A percentile compares a stretch with the other conserved stretches of the same genome.
phyloP scores from a whole-genome alignment of 2,329 filamentous ascomycete species.

The Hypoxylon sp. region DNA sequence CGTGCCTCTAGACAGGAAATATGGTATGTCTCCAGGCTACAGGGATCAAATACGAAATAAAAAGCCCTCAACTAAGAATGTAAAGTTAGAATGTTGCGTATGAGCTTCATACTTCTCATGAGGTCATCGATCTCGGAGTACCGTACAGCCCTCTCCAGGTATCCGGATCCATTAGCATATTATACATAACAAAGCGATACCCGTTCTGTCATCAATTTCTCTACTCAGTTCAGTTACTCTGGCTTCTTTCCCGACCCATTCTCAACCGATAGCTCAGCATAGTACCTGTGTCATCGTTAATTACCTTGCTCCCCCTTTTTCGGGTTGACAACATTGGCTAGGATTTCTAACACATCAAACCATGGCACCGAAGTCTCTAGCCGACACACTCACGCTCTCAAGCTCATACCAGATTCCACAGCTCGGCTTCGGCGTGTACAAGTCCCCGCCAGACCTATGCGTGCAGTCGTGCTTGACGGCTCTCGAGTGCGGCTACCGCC shows the following conservation, averaged over 20 bases:
- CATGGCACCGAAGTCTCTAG: conserved; percentile 48
- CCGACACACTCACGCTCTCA: conserved; percentile 64
- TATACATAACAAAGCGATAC: not conserved
- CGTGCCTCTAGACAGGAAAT: too few species aligned
- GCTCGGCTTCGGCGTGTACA: conserved; percentile 81
- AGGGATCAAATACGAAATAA: not conserved
- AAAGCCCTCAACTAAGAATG: not conserved
- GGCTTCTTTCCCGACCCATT: not conserved
- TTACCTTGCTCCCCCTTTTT: not conserved
- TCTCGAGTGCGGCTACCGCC: conserved; percentile 70
- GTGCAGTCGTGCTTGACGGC: conserved; percentile 71
- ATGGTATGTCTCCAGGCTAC: not conserved
- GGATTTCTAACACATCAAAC: not conserved
- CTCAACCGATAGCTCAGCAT: not conserved
- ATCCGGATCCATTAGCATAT: not conserved
- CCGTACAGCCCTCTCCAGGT: not conserved
- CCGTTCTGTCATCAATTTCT: too few species aligned
- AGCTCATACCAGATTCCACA: conserved; percentile 71
- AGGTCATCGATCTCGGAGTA: not conserved
- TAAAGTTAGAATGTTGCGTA: not conserved
- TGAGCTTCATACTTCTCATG: not conserved
- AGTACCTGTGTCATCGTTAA: not conserved
- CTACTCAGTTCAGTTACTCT: not conserved
- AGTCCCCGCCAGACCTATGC: conserved; percentile 68
- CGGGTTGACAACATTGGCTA: not conserved